These are phyloP conservation scores for Neocatenulostroma microsporum DNA, from an alignment of 2,329 filamentous ascomycete genomes.

Conservation along the genomic window DNA sequence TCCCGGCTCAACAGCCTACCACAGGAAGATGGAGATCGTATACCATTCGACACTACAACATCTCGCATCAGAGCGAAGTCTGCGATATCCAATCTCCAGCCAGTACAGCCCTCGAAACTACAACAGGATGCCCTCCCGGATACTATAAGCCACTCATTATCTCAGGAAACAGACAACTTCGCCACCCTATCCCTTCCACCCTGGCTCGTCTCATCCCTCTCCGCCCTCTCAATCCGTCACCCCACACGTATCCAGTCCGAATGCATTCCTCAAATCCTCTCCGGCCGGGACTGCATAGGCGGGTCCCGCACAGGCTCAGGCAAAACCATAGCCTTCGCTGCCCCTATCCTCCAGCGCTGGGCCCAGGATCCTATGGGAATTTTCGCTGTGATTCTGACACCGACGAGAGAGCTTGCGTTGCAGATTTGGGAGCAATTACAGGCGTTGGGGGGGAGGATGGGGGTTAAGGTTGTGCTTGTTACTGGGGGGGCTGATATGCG, in stretches of 20 bases:
- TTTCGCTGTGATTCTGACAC: conserved; percentile 81
- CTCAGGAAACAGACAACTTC: too few species aligned
- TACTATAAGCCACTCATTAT: too few species aligned
- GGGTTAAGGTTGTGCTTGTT: conserved; percentile 78
- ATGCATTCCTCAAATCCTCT: conserved; percentile 86
- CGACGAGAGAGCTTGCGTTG: conserved; percentile 82
- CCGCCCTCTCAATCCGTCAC: conserved; percentile 69
- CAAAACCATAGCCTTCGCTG: conserved; percentile 93
- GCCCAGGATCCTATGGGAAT: conserved; percentile 85
- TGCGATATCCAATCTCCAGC: too few species aligned
- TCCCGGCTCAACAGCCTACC: too few species aligned
- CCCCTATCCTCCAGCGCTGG: conserved; percentile 91
- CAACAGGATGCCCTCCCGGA: too few species aligned
- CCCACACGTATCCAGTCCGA: conserved; percentile 89
- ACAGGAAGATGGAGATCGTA: too few species aligned
- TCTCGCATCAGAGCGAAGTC: too few species aligned
- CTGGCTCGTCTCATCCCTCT: conserved; percentile 80
- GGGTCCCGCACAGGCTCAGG: conserved; percentile 91
- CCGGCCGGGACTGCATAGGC: conserved; percentile 88
- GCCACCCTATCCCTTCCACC: conserved; percentile 24
- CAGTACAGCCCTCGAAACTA: too few species aligned
- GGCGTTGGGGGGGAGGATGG: conserved; percentile 80
- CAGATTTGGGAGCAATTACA: conserved; percentile 97
- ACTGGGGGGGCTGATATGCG: conserved; percentile 93
- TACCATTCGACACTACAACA: too few species aligned